phyloP scores from a whole-genome alignment of 23 red algal genomes.

The Chondrus crispus region DNA sequence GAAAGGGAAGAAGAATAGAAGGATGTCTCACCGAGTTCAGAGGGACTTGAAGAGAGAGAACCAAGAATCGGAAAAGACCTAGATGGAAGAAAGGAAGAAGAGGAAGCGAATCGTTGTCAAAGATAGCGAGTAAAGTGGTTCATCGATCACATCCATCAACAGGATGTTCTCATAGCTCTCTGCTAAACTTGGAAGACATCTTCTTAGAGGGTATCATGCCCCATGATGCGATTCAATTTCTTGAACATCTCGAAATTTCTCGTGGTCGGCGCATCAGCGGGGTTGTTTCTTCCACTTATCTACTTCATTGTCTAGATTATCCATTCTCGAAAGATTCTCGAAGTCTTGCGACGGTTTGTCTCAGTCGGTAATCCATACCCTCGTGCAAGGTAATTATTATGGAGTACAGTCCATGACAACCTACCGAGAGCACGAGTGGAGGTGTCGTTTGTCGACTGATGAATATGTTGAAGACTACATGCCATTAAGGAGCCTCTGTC shows the following conservation, averaged over 20 bases:
- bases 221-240: constrained; percentile 11
- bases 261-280: constrained; percentile 27
- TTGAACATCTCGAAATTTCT: constrained; percentile 11
- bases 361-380: background rate
- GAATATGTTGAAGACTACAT: background rate
- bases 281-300: background rate
- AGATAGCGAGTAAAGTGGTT: background rate
- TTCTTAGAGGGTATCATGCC: background rate
- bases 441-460: background rate
- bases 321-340: constrained; percentile 4
- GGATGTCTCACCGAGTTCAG: background rate
- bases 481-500: constrained; percentile 25
- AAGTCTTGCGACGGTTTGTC: background rate
- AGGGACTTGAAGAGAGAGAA: background rate
- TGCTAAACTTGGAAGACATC: background rate
- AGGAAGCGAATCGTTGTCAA: background rate
- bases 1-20: background rate
- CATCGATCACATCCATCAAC: background rate
- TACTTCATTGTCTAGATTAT: background rate
- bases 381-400: constrained; percentile 19
- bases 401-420: constrained; percentile 11
- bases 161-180: background rate
- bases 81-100: background rate
- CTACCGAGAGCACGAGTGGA: constrained; percentile 6
- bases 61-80: background rate